These are phyloP conservation scores for Lactifluus piperatus DNA, from an alignment of 768 basidiomycete species.

Conservation along the genomic window DNA sequence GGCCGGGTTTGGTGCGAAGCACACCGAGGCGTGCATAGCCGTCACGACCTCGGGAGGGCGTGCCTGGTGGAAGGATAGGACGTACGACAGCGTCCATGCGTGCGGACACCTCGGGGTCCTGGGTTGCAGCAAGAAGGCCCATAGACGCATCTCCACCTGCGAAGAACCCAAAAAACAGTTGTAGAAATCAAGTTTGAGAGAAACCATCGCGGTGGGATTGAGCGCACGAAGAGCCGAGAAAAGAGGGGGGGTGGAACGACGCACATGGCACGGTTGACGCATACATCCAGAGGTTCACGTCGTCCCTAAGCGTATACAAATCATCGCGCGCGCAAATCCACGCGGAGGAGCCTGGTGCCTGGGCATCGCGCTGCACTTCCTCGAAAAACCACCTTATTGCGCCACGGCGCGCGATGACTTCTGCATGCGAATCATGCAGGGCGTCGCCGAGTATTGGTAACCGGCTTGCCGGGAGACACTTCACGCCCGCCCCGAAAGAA, in stretches of 20 bases:
- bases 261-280: slow-evolving; percentile 64
- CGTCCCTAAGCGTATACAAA: slow-evolving; percentile 38
- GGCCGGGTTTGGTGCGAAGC: slow-evolving; percentile 88
- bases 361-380: slow-evolving; percentile 41
- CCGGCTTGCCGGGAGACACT: slow-evolving; percentile 61
- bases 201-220: no score
- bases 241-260: neutral
- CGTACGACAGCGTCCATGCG: slow-evolving; percentile 48
- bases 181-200: neutral
- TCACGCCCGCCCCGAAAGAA: slow-evolving; percentile 74
- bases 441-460: slow-evolving; percentile 66
- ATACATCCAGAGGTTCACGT: slow-evolving; percentile 56
- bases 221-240: no score
- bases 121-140: slow-evolving; percentile 62
- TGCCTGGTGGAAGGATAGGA: slow-evolving; percentile 26
- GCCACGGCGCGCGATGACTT: slow-evolving; percentile 79
- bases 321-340: slow-evolving; percentile 41
- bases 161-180: neutral
- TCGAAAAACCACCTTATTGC: slow-evolving; percentile 73
- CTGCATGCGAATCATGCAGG: slow-evolving; percentile 86
- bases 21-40: slow-evolving; percentile 69
- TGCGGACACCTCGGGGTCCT: slow-evolving; percentile 63
- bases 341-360: slow-evolving; percentile 29
- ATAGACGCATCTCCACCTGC: slow-evolving; percentile 88
- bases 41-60: slow-evolving; percentile 65